These are phyloP conservation scores for Mycosarcoma mackinlayi DNA, from an alignment of 1,284 basidiomycete species.

Conservation along the genomic window DNA sequence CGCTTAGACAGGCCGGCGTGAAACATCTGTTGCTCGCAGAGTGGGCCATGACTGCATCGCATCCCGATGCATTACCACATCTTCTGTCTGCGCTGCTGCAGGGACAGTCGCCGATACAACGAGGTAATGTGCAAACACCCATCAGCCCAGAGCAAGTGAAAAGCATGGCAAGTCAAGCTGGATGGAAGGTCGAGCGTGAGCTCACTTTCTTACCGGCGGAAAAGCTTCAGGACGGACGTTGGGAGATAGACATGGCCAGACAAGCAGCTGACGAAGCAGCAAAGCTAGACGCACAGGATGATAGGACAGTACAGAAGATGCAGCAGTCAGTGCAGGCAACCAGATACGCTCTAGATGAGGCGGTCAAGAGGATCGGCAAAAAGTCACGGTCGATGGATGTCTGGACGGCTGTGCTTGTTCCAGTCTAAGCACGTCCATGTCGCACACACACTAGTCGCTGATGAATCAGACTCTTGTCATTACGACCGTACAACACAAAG, in stretches of 20 bases:
- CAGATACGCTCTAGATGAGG: slow-evolving; percentile 23
- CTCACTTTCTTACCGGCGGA: slow-evolving; percentile 13
- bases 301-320: slow-evolving; percentile 4
- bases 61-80: slow-evolving; percentile 23
- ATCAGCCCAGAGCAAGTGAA: slow-evolving; percentile 23
- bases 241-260: slow-evolving; percentile 25
- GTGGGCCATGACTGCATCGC: slow-evolving; percentile 29
- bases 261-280: slow-evolving; percentile 9
- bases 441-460: too few species aligned
- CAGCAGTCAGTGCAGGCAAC: slow-evolving; percentile 19
- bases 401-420: slow-evolving; percentile 29
- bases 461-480: too few species aligned
- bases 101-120: slow-evolving; percentile 16
- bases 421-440: background rate
- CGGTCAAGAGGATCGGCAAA: slow-evolving; percentile 3
- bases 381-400: slow-evolving; percentile 29
- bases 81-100: slow-evolving; percentile 26
- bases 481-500: too few species aligned
- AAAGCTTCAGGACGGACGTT: slow-evolving; percentile 24
- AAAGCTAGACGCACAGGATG: background rate
- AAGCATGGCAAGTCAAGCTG: slow-evolving; percentile 6
- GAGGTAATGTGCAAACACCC: slow-evolving; percentile 13
- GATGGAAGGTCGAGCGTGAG: slow-evolving; percentile 18
- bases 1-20: slow-evolving; percentile 17
- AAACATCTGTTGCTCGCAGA: slow-evolving; percentile 31